Conservation (phyloP, 2,329 filamentous ascomycete genomes). For the Penicillium sp. region DNA sequence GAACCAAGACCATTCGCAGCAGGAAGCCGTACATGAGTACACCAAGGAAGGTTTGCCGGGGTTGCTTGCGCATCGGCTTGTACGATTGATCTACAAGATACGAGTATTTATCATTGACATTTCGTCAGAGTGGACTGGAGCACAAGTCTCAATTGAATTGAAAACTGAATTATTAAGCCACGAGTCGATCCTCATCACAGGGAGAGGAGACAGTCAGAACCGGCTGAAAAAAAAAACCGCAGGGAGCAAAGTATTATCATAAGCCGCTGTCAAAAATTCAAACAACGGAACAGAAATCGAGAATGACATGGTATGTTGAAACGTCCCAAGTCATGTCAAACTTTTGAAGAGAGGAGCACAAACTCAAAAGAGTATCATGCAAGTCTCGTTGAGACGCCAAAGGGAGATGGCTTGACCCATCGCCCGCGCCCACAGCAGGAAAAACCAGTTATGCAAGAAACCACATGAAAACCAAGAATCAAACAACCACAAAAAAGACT, state of each 20-base stretch:
- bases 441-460: conserved; percentile 7
- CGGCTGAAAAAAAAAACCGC: conserved; percentile 28
- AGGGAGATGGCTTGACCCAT: conserved; percentile 24
- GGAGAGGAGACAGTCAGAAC: conserved; percentile 47
- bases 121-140: background rate
- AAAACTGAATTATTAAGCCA: conserved; percentile 30
- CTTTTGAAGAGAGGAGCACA: conserved; percentile 25
- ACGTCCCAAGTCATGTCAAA: conserved; percentile 17
- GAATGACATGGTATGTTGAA: conserved; percentile 3
- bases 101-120: background rate
- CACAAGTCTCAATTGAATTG: conserved; percentile 9
- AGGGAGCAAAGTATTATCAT: conserved; percentile 1
- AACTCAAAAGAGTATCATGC: background rate
- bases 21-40: no score
- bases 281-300: background rate
- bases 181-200: conserved; percentile 44
- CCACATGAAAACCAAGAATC: conserved; percentile 7
- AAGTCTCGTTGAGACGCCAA: conserved; percentile 23
- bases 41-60: no score
- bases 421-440: conserved; percentile 32
- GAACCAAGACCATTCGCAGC: no score
- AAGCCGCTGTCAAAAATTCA: conserved; percentile 1
- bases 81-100: background rate
- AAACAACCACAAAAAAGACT: background rate
- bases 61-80: no score